Percentiles rank a stretch among this genome's conserved stretches.
phyloP scores from a whole-genome alignment of 1,284 basidiomycete species.

The Ceratobasidium papillatum region DNA sequence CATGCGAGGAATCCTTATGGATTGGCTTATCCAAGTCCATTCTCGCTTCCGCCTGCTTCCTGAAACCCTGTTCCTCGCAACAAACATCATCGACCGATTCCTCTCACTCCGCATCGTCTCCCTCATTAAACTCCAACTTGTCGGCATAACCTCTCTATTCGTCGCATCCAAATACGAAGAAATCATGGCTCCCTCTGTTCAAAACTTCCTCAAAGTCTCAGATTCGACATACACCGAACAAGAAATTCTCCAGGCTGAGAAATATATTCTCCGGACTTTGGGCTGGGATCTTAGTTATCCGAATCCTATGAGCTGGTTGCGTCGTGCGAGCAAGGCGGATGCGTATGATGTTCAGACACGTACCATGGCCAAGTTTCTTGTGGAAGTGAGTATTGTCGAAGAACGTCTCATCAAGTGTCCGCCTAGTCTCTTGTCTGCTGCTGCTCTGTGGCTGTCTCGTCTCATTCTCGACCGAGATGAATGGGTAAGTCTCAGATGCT shows the following conservation, averaged over 20 bases:
- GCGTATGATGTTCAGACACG: conserved; percentile 87
- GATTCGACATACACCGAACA: conserved; percentile 88
- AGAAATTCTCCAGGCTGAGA: conserved; percentile 93
- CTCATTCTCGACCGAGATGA: conserved; percentile 82
- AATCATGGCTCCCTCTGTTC: conserved; percentile 88
- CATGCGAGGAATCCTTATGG: conserved; percentile 93
- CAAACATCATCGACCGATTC: conserved; percentile 98
- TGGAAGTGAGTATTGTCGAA: conserved; percentile 91
- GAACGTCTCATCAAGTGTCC: conserved; percentile 83
- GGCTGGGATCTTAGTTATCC: conserved; percentile 93
- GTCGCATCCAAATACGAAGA: conserved; percentile 97
- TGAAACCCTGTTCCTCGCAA: conserved; percentile 93
- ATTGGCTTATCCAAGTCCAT: conserved; percentile 98
- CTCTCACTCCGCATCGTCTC: conserved; percentile 90
- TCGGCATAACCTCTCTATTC: conserved; percentile 94
- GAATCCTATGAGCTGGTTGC: conserved; percentile 92
- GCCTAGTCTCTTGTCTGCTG: conserved; percentile 88
- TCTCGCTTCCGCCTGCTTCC: conserved; percentile 92
- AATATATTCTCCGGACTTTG: conserved; percentile 90
- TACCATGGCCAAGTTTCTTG: conserved; percentile 91
- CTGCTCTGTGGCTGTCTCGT: conserved; percentile 89
- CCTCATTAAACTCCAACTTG: conserved; percentile 94
- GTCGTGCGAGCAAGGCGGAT: conserved; percentile 95
- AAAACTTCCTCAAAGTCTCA: conserved; percentile 88
- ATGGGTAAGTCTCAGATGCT: conserved; percentile 68